Evolutionary conservation across 2,329 filamentous ascomycete species (phyloP).

Genomic region (Apiospora aurea): DNA sequence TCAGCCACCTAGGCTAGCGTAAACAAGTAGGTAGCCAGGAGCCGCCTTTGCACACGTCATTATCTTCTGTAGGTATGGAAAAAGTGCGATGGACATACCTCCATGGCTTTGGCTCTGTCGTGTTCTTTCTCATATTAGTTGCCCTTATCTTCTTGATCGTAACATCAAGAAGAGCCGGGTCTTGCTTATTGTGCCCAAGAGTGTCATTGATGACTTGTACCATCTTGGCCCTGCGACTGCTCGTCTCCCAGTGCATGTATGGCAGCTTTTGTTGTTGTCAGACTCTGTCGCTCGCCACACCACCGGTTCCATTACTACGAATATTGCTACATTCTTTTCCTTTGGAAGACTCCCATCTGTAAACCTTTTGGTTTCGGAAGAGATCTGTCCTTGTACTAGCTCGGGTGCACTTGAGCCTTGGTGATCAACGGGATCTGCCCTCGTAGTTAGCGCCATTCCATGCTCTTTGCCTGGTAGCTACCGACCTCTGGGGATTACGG

Average conservation of each 20-base stretch:
- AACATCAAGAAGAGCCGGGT: slow-evolving; percentile 4
- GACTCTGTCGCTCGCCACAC: no score
- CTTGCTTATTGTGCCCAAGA: slow-evolving; percentile 21
- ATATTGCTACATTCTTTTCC: slow-evolving; percentile 27
- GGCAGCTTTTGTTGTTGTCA: slow-evolving; percentile 32
- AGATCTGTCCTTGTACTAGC: neutral
- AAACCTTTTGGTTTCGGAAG: neutral
- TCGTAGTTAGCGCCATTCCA: neutral
- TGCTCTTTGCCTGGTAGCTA: neutral
- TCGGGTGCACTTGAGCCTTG: no score
- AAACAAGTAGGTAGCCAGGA: slow-evolving; percentile 31
- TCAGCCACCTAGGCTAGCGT: slow-evolving; percentile 31
- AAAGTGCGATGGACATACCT: neutral
- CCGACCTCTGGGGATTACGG: no score
- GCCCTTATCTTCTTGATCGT: slow-evolving; percentile 19
- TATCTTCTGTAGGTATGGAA: neutral
- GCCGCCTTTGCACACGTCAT: neutral
- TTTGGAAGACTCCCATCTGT: neutral
- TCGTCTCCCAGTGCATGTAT: slow-evolving; percentile 40
- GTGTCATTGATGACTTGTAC: slow-evolving; percentile 31
- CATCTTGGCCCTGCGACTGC: slow-evolving; percentile 29
- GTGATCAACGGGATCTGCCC: neutral
- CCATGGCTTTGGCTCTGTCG: neutral
- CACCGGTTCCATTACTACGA: no score
- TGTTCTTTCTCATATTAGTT: no score